Conservation (phyloP, 106 monocot genomes). For the Phalaenopsis aphrodite region DNA sequence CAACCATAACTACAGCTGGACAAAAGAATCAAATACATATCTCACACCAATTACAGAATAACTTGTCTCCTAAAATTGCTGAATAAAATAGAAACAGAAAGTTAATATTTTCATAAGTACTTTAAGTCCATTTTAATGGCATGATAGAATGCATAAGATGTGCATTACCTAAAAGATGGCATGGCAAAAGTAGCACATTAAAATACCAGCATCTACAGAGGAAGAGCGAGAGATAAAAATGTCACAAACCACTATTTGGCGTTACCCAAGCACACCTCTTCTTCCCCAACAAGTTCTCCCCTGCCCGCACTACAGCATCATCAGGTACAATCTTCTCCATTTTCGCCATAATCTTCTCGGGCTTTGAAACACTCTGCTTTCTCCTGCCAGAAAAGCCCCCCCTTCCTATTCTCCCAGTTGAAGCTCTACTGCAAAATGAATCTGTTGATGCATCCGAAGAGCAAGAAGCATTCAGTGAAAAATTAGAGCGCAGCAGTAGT, state of each 20-base stretch:
- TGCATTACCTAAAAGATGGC: neutral
- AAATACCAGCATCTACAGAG: neutral
- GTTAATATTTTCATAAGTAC: neutral
- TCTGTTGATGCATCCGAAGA: constrained; percentile 86
- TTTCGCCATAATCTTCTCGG: constrained; percentile 29
- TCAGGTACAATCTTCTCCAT: constrained; percentile 30
- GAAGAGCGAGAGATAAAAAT: neutral
- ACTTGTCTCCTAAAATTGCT: no score
- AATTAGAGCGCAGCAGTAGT: constrained; percentile 44
- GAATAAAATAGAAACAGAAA: neutral
- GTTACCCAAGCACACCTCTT: constrained; percentile 85
- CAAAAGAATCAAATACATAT: neutral
- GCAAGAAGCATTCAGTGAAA: constrained; percentile 88
- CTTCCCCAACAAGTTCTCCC: constrained; percentile 36
- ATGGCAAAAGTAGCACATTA: neutral
- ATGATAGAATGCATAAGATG: neutral
- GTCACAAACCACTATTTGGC: constrained; percentile 53
- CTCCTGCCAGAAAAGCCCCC: constrained; percentile 18
- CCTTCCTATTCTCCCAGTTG: constrained; percentile 67
- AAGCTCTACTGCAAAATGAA: constrained; percentile 69
- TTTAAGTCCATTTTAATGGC: neutral
- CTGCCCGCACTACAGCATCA: constrained; percentile 11
- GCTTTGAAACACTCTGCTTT: constrained; percentile 23
- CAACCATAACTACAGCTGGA: neutral
- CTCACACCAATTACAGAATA: no score